Conservation (phyloP, 2,329 filamentous ascomycete genomes). For the Ascochyta lentis region DNA sequence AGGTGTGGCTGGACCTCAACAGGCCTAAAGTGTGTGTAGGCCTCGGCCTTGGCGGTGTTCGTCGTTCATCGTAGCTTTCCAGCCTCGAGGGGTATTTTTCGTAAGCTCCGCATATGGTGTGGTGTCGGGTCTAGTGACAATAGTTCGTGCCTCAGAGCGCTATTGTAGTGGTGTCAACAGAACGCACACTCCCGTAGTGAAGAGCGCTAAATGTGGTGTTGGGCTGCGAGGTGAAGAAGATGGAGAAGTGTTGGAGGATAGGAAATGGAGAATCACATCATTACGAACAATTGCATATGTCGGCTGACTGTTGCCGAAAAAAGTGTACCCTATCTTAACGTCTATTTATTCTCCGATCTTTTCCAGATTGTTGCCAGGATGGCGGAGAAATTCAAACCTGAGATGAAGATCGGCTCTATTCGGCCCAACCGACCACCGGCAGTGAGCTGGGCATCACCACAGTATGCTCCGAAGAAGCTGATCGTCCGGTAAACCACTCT, state of each 20-base stretch:
- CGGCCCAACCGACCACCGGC: not conserved
- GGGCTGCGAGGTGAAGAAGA: not conserved
- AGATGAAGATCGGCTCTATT: constrained; percentile 4
- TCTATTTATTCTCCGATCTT: not conserved
- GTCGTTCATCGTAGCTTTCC: not conserved
- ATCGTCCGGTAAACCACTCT: too few species aligned
- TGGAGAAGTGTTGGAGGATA: not conserved
- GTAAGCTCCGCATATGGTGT: not conserved
- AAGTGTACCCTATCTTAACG: not conserved
- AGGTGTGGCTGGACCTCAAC: not conserved
- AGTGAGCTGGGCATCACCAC: constrained; percentile 1
- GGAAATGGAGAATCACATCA: not conserved
- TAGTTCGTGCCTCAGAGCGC: not conserved
- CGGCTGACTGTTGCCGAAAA: not conserved
- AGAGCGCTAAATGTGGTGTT: not conserved
- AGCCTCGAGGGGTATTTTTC: not conserved
- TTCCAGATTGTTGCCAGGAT: too few species aligned
- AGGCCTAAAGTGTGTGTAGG: not conserved
- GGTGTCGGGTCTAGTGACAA: not conserved
- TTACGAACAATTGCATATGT: not conserved
- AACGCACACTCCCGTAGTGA: not conserved
- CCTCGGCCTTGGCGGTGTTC: not conserved
- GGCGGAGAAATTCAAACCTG: too few species aligned
- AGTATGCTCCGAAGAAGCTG: not conserved
- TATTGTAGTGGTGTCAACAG: not conserved